phyloP scores from a whole-genome alignment of 768 basidiomycete species.

The Gyrodon lividus region DNA sequence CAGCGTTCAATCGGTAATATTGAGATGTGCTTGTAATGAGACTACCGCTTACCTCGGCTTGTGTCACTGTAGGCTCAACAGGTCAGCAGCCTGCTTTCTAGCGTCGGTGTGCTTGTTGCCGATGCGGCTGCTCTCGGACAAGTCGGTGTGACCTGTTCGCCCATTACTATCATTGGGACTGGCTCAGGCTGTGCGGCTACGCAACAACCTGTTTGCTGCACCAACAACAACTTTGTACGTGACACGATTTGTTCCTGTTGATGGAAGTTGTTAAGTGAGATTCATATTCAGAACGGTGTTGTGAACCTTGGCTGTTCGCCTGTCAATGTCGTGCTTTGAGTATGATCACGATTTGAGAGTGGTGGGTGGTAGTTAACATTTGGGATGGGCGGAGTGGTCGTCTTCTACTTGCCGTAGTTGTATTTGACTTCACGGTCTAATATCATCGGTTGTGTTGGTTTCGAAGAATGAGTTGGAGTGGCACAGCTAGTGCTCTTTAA shows the following conservation, averaged over 20 bases:
- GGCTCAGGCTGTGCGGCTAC: neutral
- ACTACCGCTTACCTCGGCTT: neutral
- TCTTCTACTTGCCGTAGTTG: too few relatives aligned
- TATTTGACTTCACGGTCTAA: too few relatives aligned
- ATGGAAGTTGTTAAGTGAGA: neutral
- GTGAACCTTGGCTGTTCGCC: slow-evolving; percentile 5
- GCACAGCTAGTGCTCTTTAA: too few relatives aligned
- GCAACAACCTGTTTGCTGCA: slow-evolving; percentile 13
- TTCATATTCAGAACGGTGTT: slow-evolving; percentile 5
- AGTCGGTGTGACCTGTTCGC: neutral
- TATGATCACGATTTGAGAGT: too few relatives aligned
- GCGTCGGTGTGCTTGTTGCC: too few relatives aligned
- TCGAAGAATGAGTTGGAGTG: too few relatives aligned
- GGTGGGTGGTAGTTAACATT: neutral
- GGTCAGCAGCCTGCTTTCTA: neutral
- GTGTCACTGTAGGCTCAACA: neutral
- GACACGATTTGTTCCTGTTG: neutral
- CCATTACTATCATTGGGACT: neutral
- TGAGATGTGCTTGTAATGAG: neutral
- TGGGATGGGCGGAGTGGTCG: neutral
- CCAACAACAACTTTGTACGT: neutral
- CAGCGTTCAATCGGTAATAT: neutral
- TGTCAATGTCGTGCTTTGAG: neutral
- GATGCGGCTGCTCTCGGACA: too few relatives aligned
- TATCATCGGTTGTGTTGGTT: too few relatives aligned